phyloP scores from a whole-genome alignment of 257 asterid genomes.

The Gentiana dahurica region DNA sequence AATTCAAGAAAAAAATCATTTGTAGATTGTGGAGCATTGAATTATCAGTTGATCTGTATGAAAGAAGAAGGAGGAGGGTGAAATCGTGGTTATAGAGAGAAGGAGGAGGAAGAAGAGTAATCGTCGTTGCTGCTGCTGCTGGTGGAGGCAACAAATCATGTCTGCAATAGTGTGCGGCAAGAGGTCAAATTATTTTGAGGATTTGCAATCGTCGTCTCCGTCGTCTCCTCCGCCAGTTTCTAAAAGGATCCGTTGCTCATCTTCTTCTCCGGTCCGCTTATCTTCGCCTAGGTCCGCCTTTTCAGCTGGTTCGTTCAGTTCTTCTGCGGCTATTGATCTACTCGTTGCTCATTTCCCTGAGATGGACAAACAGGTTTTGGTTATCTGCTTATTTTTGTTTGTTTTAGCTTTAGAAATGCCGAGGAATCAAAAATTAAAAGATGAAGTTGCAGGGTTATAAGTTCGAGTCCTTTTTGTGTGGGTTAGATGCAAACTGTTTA shows the following conservation, averaged over 20 bases:
- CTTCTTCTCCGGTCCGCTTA: conserved; percentile 46
- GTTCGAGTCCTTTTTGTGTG: no score
- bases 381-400: not conserved
- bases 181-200: conserved; percentile 95
- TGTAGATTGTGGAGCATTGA: not conserved
- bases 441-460: no score
- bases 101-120: conserved; percentile 9
- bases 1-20: not conserved
- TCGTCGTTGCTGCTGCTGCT: conserved; percentile 10
- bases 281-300: conserved; percentile 55
- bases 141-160: conserved; percentile 62
- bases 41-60: conserved; percentile 6
- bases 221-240: conserved; percentile 73
- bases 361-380: conserved; percentile 85
- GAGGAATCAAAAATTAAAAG: no score
- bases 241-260: conserved; percentile 79
- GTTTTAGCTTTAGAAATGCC: not conserved
- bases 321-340: conserved; percentile 47
- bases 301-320: conserved; percentile 10
- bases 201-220: conserved; percentile 37
- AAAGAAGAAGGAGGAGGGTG: conserved; percentile 21
- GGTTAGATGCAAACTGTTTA: no score
- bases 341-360: conserved; percentile 63
- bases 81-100: conserved; percentile 30
- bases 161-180: conserved; percentile 99